These are phyloP conservation scores for Prunus yedoensis DNA, from an alignment of 331 rosid genomes.

Conservation along the genomic window DNA sequence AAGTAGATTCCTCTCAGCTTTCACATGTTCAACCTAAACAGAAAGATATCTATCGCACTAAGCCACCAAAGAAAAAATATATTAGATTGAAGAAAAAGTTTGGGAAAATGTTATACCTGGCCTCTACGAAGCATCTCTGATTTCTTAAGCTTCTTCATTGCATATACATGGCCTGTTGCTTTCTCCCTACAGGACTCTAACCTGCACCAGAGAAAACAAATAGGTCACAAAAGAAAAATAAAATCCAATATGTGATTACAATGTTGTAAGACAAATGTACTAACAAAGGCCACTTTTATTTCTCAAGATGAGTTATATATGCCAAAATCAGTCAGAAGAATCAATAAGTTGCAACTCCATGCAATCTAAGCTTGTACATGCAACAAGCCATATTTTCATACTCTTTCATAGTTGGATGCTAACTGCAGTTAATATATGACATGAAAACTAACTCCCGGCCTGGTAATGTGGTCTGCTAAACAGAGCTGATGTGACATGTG, in stretches of 20 bases:
- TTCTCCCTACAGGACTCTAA: slow-evolving; percentile 89
- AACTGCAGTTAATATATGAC: not conserved
- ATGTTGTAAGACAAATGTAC: slow-evolving; percentile 1
- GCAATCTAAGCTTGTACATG: slow-evolving; percentile 3
- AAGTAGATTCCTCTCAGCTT: slow-evolving; percentile 97
- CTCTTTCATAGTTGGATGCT: not conserved
- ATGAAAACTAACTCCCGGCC: not conserved
- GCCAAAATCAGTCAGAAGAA: not conserved
- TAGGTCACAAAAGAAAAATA: not conserved
- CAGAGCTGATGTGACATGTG: not conserved
- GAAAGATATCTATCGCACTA: slow-evolving; percentile 18
- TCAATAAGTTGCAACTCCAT: not conserved
- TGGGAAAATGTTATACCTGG: slow-evolving; percentile 52
- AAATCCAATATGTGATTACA: slow-evolving; percentile 12
- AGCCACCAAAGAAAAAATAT: slow-evolving; percentile 13
- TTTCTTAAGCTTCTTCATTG: slow-evolving; percentile 99
- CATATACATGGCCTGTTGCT: slow-evolving; percentile 88
- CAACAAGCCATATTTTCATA: not conserved
- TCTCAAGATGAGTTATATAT: slow-evolving; percentile 4
- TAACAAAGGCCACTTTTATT: not conserved
- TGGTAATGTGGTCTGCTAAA: not conserved
- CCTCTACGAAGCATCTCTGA: slow-evolving; percentile 99
- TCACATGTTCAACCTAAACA: slow-evolving; percentile 92
- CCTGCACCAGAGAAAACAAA: slow-evolving; percentile 46
- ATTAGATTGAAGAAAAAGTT: slow-evolving; percentile 11